A percentile compares a stretch with the other conserved stretches of the same genome.
Evolutionary conservation across 257 asterid genomes (phyloP).

Genomic region (Oldenlandia corymbosa): DNA sequence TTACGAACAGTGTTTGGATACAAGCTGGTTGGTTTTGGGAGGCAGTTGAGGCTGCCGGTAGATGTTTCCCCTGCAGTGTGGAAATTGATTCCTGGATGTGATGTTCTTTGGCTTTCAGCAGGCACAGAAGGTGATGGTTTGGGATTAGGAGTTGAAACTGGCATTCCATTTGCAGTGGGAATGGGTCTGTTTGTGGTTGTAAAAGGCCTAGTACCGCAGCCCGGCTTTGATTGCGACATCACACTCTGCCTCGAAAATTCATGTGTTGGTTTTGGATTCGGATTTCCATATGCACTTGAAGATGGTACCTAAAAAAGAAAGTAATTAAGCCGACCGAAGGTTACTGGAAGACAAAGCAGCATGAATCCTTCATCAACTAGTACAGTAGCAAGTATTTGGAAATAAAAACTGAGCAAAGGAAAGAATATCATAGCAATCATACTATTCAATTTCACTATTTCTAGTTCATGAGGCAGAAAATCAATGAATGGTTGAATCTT

Average conservation of each 20-base stretch:
- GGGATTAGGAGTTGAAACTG: not conserved
- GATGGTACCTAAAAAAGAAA: constrained; percentile 22
- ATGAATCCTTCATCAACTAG: too few relatives aligned
- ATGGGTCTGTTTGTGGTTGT: not conserved
- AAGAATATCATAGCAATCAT: too few relatives aligned
- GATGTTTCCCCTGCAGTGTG: constrained; percentile 14
- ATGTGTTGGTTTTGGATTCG: not conserved
- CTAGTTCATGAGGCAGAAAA: too few relatives aligned
- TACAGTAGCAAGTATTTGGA: too few relatives aligned
- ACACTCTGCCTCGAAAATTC: not conserved
- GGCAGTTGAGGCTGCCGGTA: constrained; percentile 2
- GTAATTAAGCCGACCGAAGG: not conserved
- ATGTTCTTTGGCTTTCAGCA: not conserved
- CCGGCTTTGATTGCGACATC: not conserved
- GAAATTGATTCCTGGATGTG: too few relatives aligned
- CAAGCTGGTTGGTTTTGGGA: constrained; percentile 1
- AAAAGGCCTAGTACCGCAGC: not conserved
- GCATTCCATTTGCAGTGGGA: not conserved
- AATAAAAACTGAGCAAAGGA: too few relatives aligned
- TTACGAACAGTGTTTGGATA: not conserved
- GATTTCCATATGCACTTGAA: not conserved
- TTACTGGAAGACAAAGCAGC: not conserved
- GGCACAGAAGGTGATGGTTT: not conserved
- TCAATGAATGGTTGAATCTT: too few relatives aligned
- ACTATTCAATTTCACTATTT: too few relatives aligned